Conservation (phyloP, 345 rosid species). For the Dovyalis caffra region DNA sequence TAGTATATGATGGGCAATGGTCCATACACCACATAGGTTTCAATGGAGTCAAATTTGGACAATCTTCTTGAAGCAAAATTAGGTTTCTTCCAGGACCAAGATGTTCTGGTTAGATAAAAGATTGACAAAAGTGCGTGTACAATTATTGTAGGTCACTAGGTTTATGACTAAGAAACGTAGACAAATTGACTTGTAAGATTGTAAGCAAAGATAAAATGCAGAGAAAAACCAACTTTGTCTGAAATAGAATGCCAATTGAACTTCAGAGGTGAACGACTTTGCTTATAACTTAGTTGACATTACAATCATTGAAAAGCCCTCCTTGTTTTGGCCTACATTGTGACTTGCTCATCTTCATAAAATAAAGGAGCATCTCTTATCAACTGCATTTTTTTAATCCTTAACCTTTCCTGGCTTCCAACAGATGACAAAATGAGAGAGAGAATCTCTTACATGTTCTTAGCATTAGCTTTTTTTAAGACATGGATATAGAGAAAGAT, state of each 20-base stretch:
- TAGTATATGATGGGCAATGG: too few species aligned
- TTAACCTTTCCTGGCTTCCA: not conserved
- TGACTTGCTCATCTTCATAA: not conserved
- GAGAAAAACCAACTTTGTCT: not conserved
- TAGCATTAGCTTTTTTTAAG: not conserved
- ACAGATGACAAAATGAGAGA: slow-evolving; percentile 1
- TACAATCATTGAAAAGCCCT: not conserved
- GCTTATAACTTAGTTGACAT: not conserved
- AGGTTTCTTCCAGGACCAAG: too few species aligned
- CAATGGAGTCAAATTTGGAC: too few species aligned
- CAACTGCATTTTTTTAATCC: not conserved
- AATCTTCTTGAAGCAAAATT: too few species aligned
- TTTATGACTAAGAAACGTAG: too few species aligned
- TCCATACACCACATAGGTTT: too few species aligned
- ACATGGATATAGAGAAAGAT: not conserved
- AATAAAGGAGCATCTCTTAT: slow-evolving; percentile 3
- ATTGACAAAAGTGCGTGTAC: too few species aligned
- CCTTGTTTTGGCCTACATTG: not conserved
- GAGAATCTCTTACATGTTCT: not conserved
- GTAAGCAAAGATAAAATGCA: too few species aligned
- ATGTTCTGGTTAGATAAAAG: too few species aligned
- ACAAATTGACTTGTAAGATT: too few species aligned
- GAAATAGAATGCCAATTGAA: not conserved
- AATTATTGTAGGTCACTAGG: too few species aligned
- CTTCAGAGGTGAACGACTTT: not conserved